A percentile compares a stretch with the other conserved stretches of the same genome.
Conservation (phyloP, 495 filamentous ascomycete genomes). For the Pyrenopolyporus hunteri region DNA sequence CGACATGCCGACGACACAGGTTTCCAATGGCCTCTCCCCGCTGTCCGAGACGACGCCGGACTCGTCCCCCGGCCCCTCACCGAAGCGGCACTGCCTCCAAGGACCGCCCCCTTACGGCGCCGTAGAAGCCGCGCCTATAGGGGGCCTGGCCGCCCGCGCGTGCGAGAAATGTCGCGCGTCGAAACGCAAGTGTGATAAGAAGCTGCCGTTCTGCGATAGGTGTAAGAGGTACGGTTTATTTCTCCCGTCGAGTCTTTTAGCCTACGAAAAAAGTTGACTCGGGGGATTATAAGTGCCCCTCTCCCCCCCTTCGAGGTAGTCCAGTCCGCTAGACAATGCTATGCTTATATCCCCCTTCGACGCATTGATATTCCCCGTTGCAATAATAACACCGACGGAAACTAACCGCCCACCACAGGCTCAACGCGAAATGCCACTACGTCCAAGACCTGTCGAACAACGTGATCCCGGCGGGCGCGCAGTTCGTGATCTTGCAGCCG, state of each 20-base stretch:
- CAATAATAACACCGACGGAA: not conserved
- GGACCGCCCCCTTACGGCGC: constrained; percentile 14
- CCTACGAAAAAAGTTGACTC: not conserved
- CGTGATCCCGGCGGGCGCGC: constrained; percentile 13
- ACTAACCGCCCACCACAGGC: constrained; percentile 28
- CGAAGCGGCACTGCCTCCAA: constrained; percentile 30
- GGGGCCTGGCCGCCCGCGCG: constrained; percentile 38
- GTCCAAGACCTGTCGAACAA: constrained; percentile 36
- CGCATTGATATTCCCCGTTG: not conserved
- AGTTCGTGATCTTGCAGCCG: constrained; percentile 40
- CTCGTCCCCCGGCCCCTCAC: constrained; percentile 35
- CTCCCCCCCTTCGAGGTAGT: too few relatives aligned
- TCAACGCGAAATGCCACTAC: constrained; percentile 44
- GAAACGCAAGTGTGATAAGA: constrained; percentile 47
- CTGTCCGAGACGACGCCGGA: constrained; percentile 39
- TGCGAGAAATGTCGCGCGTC: constrained; percentile 45
- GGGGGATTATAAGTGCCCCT: not conserved
- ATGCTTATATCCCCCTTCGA: not conserved
- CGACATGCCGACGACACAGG: constrained; percentile 27
- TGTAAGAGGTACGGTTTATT: constrained; percentile 38
- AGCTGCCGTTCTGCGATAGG: constrained; percentile 41
- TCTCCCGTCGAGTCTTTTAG: not conserved
- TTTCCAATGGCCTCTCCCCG: constrained; percentile 29
- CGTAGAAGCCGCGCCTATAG: constrained; percentile 21
- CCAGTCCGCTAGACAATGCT: too few relatives aligned